Evolutionary conservation across 148 eudicot genomes (phyloP), one percentile per base, ranked within the genome.

Genomic region (Vaccinium myrtillus): DNA sequence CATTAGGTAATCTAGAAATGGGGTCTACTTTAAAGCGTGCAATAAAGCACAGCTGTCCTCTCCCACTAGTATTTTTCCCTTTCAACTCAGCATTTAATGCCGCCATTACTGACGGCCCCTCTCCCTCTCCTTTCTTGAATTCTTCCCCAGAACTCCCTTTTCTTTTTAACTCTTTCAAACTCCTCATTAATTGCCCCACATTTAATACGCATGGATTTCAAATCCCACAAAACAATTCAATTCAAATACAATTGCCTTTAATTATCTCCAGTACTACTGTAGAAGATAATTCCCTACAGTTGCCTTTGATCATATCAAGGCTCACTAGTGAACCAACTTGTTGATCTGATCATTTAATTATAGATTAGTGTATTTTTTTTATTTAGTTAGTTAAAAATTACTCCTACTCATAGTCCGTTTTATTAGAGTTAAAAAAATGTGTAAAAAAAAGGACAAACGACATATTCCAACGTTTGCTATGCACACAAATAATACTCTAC

Each of bases 41-140:
- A 67, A 67, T 67, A 67, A 67, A 67, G 15, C 36, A 67, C 73
- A 67, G 73, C 73, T 67, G 73, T 67, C 73, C 73, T 61, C 27
- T n/a, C 69, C 23, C 65, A 19, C 1, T 25, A 25, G 15, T 23
- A n/a, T 25, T 9, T 27, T 67, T 8, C 46, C 77, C 49, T 30
- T 73, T 36, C 79, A 71, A 71, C 54, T 76, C 9, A 21, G 50
- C 27, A 18, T 73, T 39, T 73, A 67, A 67, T 67, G 73, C 73
- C 73, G 73, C 73, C 73, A 67, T 27, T 25, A 67, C 73, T 67
- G 73, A 67, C 73, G 73, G 73, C 73, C 71, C 75, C 49, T 21
- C 12, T 39, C 19, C 49, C 49, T 32, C 75, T 39, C 30, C 75
- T 30, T 70, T n/a, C 43, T 70, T 27, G 75, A 70, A 32, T 32